Base-by-base conservation (phyloP, 1,139 yeast species). In the Saccharomyces hybrid region DNA sequence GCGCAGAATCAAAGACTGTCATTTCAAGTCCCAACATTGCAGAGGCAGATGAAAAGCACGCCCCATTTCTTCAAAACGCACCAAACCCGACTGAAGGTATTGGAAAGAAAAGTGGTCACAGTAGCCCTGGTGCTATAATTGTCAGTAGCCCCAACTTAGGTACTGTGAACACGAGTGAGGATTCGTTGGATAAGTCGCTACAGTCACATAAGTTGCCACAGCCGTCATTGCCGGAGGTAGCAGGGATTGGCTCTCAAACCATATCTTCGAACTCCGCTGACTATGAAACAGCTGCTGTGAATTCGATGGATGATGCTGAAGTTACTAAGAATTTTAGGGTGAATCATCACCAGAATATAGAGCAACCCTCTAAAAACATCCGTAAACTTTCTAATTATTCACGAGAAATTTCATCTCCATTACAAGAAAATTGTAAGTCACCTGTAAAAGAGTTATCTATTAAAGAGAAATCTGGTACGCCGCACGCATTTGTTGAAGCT, bases 401-500 rank as follows among this genome's bases (percentile, higher is more conserved):
- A 11, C 25, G 16, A 8, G 11, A 38, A 9, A 14, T 16, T 14
- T 16, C 41, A 7, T 34, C 20, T 34, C 41, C 11, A 14, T 11
- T 4, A 16, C 25, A 38, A 16, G 44, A 13, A 8, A 20, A n/a
- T 16, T 13, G 11, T 38, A 16, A 38, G 23, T 38, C 44, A 20
- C 44, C 44, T 20, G n/a, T 38, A 9, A 38, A n/a, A 25, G 44
- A 20, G 13, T 5, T 16, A 9, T 16, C 25, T 16, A 11, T 48
- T 52, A 13, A 49, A 48, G 27, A 50, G 47, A n/a, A 55, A 52
- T 25, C 50, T 50, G 4, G 47, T 49, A 23, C 49, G 47, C 28
- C 50, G 51, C 47, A 55, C 4, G 63, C 63, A 1, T 56, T 71
- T 5, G 60, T 68, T 1, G 61, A 64, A 26, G 68, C 71, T 1